These are phyloP conservation scores for Zygosaccharomyces pseudobailii DNA, from an alignment of 1,139 yeast genomes.

Conservation along the genomic window DNA sequence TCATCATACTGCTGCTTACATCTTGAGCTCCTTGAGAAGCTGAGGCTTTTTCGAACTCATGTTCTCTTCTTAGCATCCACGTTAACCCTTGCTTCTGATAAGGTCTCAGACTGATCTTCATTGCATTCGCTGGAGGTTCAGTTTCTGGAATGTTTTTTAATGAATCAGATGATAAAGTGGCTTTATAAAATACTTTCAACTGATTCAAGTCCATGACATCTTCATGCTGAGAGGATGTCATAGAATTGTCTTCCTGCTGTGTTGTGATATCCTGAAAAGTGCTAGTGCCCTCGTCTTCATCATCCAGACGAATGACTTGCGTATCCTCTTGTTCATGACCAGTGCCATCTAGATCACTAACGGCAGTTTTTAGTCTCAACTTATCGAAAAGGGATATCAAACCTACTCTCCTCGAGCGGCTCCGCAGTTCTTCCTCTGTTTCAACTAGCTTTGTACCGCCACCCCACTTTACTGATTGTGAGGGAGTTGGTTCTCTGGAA, in stretches of 20 bases:
- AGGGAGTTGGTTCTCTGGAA: conserved; percentile 2
- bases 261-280: conserved; percentile 1
- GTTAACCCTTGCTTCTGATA: conserved; percentile 79
- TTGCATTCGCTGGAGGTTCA: conserved; percentile 55
- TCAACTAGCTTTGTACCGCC: conserved; percentile 35
- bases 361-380: conserved; percentile 38
- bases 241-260: conserved; percentile 10
- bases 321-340: conserved; percentile 20
- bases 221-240: conserved; percentile 35
- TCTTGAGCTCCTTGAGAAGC: conserved; percentile 26
- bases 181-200: conserved; percentile 65
- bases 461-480: conserved; percentile 13
- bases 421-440: conserved; percentile 49
- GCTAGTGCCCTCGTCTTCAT: conserved; percentile 20
- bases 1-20: conserved; percentile 50
- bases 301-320: conserved; percentile 33
- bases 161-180: conserved; percentile 51
- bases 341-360: conserved; percentile 17
- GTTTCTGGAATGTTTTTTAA: conserved; percentile 52
- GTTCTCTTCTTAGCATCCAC: conserved; percentile 74
- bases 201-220: conserved; percentile 61
- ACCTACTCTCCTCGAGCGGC: conserved; percentile 54
- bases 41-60: conserved; percentile 42
- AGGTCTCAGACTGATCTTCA: conserved; percentile 52
- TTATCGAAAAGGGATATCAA: conserved; percentile 53